phyloP scores from a whole-genome alignment of 1,139 yeast species.

The Candida dubliniensis region DNA sequence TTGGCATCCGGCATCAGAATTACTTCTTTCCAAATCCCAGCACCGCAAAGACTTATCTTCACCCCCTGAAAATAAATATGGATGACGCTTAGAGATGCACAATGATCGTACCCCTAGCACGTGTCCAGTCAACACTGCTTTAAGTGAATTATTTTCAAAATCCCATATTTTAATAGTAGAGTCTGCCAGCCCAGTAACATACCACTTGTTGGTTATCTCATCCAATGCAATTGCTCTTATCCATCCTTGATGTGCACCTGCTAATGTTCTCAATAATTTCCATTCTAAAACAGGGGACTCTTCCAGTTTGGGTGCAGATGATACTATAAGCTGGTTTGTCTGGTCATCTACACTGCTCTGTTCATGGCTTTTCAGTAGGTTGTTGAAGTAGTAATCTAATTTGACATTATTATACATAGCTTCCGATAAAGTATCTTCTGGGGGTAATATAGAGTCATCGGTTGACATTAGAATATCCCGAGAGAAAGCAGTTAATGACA shows the following conservation, averaged over 20 bases:
- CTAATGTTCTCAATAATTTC: conserved; percentile 70
- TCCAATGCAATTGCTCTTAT: conserved; percentile 78
- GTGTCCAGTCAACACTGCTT: conserved; percentile 84
- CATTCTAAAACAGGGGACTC: conserved; percentile 36
- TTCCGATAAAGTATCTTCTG: conserved; percentile 31
- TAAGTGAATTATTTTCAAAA: conserved; percentile 66
- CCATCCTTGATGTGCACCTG: conserved; percentile 92
- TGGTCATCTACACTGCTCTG: conserved; percentile 1
- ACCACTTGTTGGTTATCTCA: conserved; percentile 81
- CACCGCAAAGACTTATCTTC: conserved; percentile 95
- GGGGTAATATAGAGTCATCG: conserved; percentile 26
- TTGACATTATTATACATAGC: conserved; percentile 34
- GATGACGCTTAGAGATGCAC: conserved; percentile 70
- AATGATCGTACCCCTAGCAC: conserved; percentile 84
- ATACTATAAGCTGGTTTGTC: neutral
- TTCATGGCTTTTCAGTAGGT: conserved; percentile 4
- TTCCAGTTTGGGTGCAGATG: conserved; percentile 1
- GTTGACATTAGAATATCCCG: conserved; percentile 14
- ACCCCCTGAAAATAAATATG: conserved; percentile 88
- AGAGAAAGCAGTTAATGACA: neutral
- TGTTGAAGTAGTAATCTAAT: conserved; percentile 22
- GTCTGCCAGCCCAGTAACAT: conserved; percentile 89
- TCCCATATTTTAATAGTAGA: conserved; percentile 92
- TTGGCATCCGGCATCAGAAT: conserved; percentile 51
- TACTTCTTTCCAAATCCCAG: conserved; percentile 92